Evolutionary conservation across 2,329 filamentous ascomycete genomes (phyloP), one percentile per base, ranked within the genome.

Genomic region (Fusarium equiseti): DNA sequence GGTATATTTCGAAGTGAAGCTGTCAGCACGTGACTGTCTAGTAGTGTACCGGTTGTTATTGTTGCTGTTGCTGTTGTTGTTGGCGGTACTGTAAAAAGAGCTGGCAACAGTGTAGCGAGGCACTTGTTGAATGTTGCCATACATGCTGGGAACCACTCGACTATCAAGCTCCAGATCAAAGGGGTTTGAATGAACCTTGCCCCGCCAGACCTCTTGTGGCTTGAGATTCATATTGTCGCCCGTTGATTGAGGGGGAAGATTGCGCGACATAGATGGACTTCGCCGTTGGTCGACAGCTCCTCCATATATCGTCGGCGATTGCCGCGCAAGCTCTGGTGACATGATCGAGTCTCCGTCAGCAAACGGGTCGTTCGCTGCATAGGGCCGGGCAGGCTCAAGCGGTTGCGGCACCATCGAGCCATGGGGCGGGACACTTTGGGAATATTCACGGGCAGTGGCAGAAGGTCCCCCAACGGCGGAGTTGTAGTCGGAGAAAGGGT

Each of bases 141-240:
- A 53, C 50, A 53, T 58, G 29, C 63, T 70, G 8, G 74, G 68
- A 7, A 73, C 60, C 22, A 73, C 62, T 11, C 65, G 71, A 38
- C 66, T 67, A 54, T 78, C 76, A 15, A 81, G 68, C 75, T 91
- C 89, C n/a, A 91, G 81, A 70, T 91, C 89, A 73, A 91, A 91
- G 3, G 88, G 89, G 69, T 91, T 88, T 3, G 88, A 90, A 46
- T 88, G 86, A 76, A 89, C 88, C 73, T 88, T 88, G 73, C 85
- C 86, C 59, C 85, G 83, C 18, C 81, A 79, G 8, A 80, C 83
- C 46, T 81, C 82, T 46, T 66, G 68, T 40, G 55, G 64, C 52
- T 79, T 80, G 70, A 74, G 73, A 68, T 77, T 79, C 67, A 68
- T 77, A 61, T 73, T 78, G 66, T 76, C 73, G 59, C 68, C 64